Percentiles rank a stretch among this genome's conserved stretches.
phyloP scores from a whole-genome alignment of 1,139 yeast species.

The Suhomyces bribrorum region DNA sequence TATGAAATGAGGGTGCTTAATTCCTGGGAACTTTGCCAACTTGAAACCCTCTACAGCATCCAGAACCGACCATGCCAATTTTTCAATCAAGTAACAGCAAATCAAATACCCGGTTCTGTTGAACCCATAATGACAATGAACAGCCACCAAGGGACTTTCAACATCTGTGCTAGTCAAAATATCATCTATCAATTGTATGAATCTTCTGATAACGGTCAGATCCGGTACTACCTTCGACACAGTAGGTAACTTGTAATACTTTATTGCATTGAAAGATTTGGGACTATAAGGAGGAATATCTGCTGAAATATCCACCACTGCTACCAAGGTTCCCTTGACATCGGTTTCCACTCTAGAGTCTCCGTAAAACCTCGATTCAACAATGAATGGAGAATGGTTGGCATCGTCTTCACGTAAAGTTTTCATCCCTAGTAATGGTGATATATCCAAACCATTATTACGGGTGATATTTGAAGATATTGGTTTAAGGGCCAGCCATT shows the following conservation, averaged over 20 bases:
- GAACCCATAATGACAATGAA: conserved; percentile 83
- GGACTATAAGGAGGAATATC: conserved; percentile 80
- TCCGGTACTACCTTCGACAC: conserved; percentile 80
- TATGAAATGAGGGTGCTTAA: conserved; percentile 74
- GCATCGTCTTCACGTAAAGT: conserved; percentile 68
- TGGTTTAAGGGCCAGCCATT: conserved; percentile 63
- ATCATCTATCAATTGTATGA: conserved; percentile 55
- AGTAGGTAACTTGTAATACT: conserved; percentile 72
- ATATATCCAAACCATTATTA: conserved; percentile 28
- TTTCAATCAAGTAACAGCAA: conserved; percentile 67
- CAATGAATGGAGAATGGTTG: conserved; percentile 55
- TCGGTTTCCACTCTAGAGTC: conserved; percentile 24
- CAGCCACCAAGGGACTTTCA: conserved; percentile 50
- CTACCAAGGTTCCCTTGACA: conserved; percentile 45
- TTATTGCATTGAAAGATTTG: conserved; percentile 49
- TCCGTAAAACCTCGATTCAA: conserved; percentile 50
- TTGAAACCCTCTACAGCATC: conserved; percentile 67
- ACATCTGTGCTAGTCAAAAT: conserved; percentile 32
- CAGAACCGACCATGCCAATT: conserved; percentile 56
- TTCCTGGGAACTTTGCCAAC: conserved; percentile 66
- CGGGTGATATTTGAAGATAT: conserved; percentile 49
- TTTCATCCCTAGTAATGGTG: conserved; percentile 71
- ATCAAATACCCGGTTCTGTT: conserved; percentile 77
- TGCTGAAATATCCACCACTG: conserved; percentile 71
- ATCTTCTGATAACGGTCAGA: conserved; percentile 56